These are phyloP conservation scores for Penicillium robsamsonii DNA, from an alignment of 495 filamentous ascomycete species.

Conservation along the genomic window DNA sequence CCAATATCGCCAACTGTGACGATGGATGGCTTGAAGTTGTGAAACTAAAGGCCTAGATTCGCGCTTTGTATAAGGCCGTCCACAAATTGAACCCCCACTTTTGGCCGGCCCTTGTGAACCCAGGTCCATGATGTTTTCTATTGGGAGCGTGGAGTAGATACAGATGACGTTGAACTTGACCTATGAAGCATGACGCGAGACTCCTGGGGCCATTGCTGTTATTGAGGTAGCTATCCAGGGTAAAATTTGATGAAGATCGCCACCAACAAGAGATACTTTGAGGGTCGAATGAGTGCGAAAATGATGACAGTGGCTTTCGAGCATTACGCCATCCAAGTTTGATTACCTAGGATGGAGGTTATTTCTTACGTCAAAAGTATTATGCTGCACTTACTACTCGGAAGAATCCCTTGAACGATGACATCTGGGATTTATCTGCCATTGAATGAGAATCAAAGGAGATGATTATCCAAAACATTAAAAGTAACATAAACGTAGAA, in stretches of 20 bases:
- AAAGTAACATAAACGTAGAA: neutral
- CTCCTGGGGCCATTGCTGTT: neutral
- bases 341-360: neutral
- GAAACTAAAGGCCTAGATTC: conserved; percentile 4
- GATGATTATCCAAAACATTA: neutral
- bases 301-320: neutral
- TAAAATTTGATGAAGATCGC: neutral
- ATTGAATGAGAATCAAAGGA: neutral
- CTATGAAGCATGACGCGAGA: neutral
- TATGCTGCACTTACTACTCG: neutral
- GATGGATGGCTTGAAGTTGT: neutral
- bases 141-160: conserved; percentile 5
- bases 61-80: neutral
- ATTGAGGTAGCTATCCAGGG: neutral
- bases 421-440: neutral
- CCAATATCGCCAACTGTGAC: neutral
- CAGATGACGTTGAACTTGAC: neutral
- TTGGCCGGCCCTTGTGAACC: conserved; percentile 5
- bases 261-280: neutral
- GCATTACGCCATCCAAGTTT: neutral
- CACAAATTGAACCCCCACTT: conserved; percentile 2
- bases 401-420: neutral
- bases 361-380: neutral
- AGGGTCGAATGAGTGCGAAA: neutral
- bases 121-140: neutral